Percentiles rank a stretch among this genome's conserved stretches.
These are phyloP conservation scores for Alternaria arbusti DNA, from an alignment of 2,329 filamentous ascomycete species.

Conservation along the genomic window DNA sequence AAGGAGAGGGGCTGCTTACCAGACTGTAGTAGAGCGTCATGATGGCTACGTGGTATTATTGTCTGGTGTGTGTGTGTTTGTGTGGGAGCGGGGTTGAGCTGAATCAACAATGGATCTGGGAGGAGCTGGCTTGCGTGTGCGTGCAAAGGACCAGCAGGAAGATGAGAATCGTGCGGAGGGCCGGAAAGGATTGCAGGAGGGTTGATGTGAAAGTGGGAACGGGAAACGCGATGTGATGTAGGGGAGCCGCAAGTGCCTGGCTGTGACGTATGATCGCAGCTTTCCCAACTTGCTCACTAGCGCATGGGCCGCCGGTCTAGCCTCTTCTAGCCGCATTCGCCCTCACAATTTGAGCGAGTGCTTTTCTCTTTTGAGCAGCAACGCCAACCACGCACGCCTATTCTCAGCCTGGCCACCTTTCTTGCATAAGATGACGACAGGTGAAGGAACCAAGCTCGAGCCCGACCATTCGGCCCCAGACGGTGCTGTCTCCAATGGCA, in stretches of 20 bases:
- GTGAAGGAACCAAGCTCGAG: slow-evolving; percentile 15
- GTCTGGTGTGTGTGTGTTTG: slow-evolving; percentile 18
- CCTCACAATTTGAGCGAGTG: slow-evolving; percentile 25
- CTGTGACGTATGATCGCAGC: slow-evolving; percentile 42
- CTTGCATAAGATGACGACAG: slow-evolving; percentile 20
- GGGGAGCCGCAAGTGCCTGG: slow-evolving; percentile 34
- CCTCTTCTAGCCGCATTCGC: slow-evolving; percentile 21
- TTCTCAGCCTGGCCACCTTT: slow-evolving; percentile 1
- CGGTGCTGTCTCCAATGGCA: slow-evolving; percentile 21
- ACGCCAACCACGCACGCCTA: slow-evolving; percentile 14
- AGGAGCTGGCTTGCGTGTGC: slow-evolving; percentile 2
- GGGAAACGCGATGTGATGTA: slow-evolving; percentile 26
- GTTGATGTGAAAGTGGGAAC: slow-evolving; percentile 22
- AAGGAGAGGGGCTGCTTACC: slow-evolving; percentile 52
- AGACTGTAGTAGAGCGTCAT: slow-evolving; percentile 76
- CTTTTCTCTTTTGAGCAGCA: slow-evolving; percentile 17
- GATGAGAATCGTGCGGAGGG: slow-evolving; percentile 2
- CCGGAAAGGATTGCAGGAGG: slow-evolving; percentile 14
- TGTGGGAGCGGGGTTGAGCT: slow-evolving; percentile 31
- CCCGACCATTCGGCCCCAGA: slow-evolving; percentile 16
- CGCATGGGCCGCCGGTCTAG: slow-evolving; percentile 23
- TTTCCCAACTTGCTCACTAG: slow-evolving; percentile 10
- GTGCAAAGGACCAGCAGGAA: background rate
- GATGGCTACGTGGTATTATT: slow-evolving; percentile 49
- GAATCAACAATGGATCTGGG: slow-evolving; percentile 1